Conservation (phyloP, 768 basidiomycete species). For the Hygrocybe coccinea region DNA sequence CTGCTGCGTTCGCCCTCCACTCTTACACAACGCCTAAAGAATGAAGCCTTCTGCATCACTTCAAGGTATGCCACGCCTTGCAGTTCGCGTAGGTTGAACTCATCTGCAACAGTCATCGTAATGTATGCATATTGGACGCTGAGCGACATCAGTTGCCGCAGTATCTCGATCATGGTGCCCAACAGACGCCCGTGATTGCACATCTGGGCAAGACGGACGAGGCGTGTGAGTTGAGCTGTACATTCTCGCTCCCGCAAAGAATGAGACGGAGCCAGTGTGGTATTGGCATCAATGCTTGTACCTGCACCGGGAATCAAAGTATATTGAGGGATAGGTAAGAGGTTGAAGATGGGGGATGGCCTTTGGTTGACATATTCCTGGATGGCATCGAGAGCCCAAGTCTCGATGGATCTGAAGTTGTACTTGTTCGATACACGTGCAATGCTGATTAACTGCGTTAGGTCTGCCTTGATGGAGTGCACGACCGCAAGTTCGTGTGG, state of each 20-base stretch:
- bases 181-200: conserved; percentile 61
- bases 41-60: conserved; percentile 60
- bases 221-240: conserved; percentile 46
- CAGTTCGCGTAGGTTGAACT: conserved; percentile 55
- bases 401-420: conserved; percentile 66
- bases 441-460: conserved; percentile 55
- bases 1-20: not conserved
- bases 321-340: conserved; percentile 36
- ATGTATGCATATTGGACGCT: conserved; percentile 58
- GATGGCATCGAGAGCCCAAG: conserved; percentile 69
- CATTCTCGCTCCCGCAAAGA: not conserved
- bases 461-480: conserved; percentile 45
- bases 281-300: conserved; percentile 6
- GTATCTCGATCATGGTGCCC: conserved; percentile 52
- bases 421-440: conserved; percentile 69
- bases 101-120: conserved; percentile 69
- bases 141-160: conserved; percentile 56
- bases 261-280: conserved; percentile 15
- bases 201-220: conserved; percentile 62
- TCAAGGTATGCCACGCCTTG: conserved; percentile 66
- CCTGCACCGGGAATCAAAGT: conserved; percentile 17
- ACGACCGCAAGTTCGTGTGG: conserved; percentile 56
- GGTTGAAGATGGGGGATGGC: conserved; percentile 46
- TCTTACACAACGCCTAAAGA: conserved; percentile 27
- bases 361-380: conserved; percentile 61